phyloP scores from a whole-genome alignment of 768 basidiomycete species.

The Sistotremastrum suecicum region DNA sequence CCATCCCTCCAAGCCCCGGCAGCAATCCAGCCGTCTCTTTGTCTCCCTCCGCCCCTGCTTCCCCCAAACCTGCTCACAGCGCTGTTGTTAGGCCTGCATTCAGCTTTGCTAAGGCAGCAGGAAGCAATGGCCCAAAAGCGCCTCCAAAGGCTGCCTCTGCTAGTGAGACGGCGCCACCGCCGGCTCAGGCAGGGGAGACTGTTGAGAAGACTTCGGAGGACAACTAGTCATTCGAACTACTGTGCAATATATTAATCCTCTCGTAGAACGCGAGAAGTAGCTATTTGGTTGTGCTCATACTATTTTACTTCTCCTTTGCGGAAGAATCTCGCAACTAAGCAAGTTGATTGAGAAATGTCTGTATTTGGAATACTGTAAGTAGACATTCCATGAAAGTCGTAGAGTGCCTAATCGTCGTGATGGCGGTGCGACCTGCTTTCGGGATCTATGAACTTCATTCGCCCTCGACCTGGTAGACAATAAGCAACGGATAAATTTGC shows the following conservation, averaged over 20 bases:
- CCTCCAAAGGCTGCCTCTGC: conserved; percentile 11
- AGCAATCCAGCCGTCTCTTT: conserved; percentile 14
- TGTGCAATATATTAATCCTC: too few relatives aligned
- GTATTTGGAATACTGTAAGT: too few relatives aligned
- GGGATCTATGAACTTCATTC: conserved; percentile 57
- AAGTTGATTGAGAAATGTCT: too few relatives aligned
- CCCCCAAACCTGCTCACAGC: conserved; percentile 3
- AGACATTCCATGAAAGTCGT: too few relatives aligned
- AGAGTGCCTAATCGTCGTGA: too few relatives aligned
- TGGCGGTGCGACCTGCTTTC: conserved; percentile 14
- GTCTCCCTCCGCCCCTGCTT: conserved; percentile 6
- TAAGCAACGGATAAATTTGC: background rate
- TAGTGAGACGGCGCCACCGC: conserved; percentile 3
- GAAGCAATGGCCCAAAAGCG: conserved; percentile 25
- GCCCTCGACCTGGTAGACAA: conserved; percentile 33
- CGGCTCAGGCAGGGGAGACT: too few relatives aligned
- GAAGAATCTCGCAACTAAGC: too few relatives aligned
- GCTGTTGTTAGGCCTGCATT: conserved; percentile 55
- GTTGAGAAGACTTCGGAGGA: too few relatives aligned
- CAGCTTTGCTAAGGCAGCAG: conserved; percentile 73
- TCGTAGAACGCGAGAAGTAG: too few relatives aligned
- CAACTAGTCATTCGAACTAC: too few relatives aligned
- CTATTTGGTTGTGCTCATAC: too few relatives aligned
- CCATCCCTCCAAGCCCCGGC: conserved; percentile 9
- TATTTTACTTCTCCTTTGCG: too few relatives aligned